These are phyloP conservation scores for Symbiodinium natans DNA, from an alignment of 73 alveolate species.

Conservation along the genomic window DNA sequence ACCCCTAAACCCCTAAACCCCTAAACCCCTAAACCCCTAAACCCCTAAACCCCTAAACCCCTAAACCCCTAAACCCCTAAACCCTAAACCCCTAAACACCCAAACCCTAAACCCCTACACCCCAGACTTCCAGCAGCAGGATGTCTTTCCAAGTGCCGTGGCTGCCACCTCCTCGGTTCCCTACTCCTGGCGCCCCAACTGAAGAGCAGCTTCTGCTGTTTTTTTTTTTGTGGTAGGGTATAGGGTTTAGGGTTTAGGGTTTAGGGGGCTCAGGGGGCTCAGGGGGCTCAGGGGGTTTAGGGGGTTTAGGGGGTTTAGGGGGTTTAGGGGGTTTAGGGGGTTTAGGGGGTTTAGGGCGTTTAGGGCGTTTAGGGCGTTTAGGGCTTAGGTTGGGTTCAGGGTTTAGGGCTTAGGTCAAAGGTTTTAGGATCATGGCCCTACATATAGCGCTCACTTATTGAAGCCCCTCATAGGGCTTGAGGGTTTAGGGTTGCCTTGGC, in stretches of 20 bases:
- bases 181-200: background rate
- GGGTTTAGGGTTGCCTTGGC: too few relatives aligned
- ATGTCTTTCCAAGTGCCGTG: slow-evolving; percentile 17
- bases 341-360: background rate
- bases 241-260: background rate
- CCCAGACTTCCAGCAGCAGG: background rate
- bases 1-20: background rate
- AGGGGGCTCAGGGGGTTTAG: background rate
- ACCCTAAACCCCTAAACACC: background rate
- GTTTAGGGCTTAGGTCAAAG: background rate
- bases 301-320: background rate
- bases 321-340: background rate
- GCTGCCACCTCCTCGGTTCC: slow-evolving; percentile 23
- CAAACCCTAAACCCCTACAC: background rate
- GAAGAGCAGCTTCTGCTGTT: background rate
- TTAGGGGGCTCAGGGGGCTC: background rate
- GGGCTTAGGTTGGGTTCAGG: background rate
- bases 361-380: background rate
- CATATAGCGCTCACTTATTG: too few relatives aligned
- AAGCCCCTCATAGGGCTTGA: too few relatives aligned
- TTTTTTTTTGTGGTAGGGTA: too few relatives aligned
- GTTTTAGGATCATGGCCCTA: too few relatives aligned
- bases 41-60: background rate
- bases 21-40: background rate
- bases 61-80: background rate